phyloP scores from a whole-genome alignment of 2,329 filamentous ascomycete genomes.

The Xylariaceae sp. region DNA sequence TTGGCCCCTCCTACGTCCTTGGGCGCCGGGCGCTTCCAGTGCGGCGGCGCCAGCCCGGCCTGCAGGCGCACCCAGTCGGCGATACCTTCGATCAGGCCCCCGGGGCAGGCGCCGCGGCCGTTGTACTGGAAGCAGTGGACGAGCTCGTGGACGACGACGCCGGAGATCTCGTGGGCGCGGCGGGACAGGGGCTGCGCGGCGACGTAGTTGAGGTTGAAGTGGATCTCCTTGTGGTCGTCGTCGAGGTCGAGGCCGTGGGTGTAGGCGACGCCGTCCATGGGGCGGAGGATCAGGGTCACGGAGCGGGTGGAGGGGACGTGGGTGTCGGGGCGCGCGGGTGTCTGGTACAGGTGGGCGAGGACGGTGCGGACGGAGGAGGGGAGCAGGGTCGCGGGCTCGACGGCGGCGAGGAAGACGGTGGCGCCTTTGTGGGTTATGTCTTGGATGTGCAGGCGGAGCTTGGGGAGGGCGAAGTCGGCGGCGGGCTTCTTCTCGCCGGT shows the following conservation, averaged over 20 bases:
- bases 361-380: constrained; percentile 62
- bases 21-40: constrained; percentile 65
- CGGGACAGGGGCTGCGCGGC: constrained; percentile 36
- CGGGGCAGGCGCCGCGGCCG: constrained; percentile 55
- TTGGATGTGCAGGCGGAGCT: constrained; percentile 55
- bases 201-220: constrained; percentile 78
- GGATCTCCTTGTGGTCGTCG: constrained; percentile 80
- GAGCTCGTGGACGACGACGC: constrained; percentile 86
- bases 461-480: constrained; percentile 41
- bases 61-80: constrained; percentile 88
- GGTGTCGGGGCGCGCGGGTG: constrained; percentile 28
- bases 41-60: constrained; percentile 68
- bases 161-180: constrained; percentile 61
- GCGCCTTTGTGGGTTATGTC: constrained; percentile 59
- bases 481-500: background rate
- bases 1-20: constrained; percentile 8
- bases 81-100: constrained; percentile 83
- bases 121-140: constrained; percentile 93
- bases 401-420: constrained; percentile 60
- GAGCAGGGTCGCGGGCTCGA: constrained; percentile 61
- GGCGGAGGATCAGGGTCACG: constrained; percentile 75
- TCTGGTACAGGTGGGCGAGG: constrained; percentile 65
- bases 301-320: constrained; percentile 64
- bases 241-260: constrained; percentile 78
- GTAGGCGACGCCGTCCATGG: constrained; percentile 84